Percentiles rank a stretch among this genome's conserved stretches.
Evolutionary conservation across 2,329 filamentous ascomycete species (phyloP).

Genomic region (Hymenoscyphus salicellus): DNA sequence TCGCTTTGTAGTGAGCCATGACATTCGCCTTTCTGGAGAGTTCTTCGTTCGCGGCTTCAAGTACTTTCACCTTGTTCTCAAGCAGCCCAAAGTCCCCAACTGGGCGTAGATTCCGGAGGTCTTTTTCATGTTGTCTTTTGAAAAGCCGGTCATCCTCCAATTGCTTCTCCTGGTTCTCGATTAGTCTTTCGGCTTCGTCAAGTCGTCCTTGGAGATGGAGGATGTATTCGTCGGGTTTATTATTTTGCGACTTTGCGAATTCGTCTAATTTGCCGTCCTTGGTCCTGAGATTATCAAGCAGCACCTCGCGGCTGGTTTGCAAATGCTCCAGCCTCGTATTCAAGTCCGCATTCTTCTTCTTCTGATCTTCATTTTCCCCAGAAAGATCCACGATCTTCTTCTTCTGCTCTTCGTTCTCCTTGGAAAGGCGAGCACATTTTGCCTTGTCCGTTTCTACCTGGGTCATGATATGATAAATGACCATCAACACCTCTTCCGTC

Average conservation of each 20-base stretch:
- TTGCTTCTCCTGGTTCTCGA: constrained; percentile 66
- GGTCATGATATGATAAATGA: constrained; percentile 17
- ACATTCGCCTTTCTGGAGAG: constrained; percentile 62
- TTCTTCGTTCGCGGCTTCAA: constrained; percentile 57
- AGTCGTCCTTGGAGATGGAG: constrained; percentile 55
- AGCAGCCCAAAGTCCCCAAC: constrained; percentile 49
- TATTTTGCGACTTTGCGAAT: constrained; percentile 44
- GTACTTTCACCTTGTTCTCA: constrained; percentile 58
- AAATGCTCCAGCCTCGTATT: constrained; percentile 59
- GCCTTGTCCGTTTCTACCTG: constrained; percentile 44
- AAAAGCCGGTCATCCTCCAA: constrained; percentile 51
- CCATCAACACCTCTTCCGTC: background rate
- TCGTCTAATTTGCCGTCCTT: constrained; percentile 48
- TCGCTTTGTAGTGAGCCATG: constrained; percentile 60
- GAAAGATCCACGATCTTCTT: constrained; percentile 57
- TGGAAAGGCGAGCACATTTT: constrained; percentile 36
- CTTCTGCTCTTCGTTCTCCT: constrained; percentile 41
- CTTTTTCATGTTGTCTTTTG: constrained; percentile 45
- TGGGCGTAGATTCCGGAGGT: constrained; percentile 47
- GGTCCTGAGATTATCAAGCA: constrained; percentile 51
- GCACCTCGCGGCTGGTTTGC: constrained; percentile 59
- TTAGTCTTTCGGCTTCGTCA: constrained; percentile 67
- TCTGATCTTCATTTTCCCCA: constrained; percentile 52
- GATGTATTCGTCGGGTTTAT: constrained; percentile 51
- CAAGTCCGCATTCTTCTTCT: constrained; percentile 57